Conservation (phyloP, 352 stramenopile genomes). For the Globisporangium mamillatum region DNA sequence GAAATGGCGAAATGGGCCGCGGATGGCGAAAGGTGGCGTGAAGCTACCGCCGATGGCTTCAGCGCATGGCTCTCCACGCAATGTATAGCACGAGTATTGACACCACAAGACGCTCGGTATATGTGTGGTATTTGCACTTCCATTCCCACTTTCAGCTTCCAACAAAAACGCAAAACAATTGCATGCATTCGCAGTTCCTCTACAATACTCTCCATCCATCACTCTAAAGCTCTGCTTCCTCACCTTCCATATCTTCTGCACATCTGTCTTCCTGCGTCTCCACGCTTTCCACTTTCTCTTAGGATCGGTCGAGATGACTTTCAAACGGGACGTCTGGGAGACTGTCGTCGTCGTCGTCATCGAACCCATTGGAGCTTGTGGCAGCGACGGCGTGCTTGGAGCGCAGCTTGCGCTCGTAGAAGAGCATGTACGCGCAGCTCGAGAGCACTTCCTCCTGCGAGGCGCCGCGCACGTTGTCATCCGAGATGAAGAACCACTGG, state of each 20-base stretch:
- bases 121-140: not conserved
- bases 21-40: not conserved
- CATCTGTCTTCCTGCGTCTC: not conserved
- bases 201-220: not conserved
- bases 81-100: too few relatives aligned
- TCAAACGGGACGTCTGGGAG: conserved; percentile 53
- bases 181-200: not conserved
- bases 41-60: not conserved
- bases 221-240: not conserved
- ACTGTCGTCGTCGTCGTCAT: conserved; percentile 47
- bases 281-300: not conserved
- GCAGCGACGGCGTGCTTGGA: conserved; percentile 28
- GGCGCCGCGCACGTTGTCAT: conserved; percentile 68
- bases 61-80: not conserved
- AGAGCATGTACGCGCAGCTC: conserved; percentile 89
- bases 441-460: conserved; percentile 56
- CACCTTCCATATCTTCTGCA: too few relatives aligned
- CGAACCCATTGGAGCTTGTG: conserved; percentile 22
- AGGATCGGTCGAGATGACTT: conserved; percentile 21
- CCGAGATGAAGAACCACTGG: conserved; percentile 87
- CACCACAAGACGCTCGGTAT: not conserved
- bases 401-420: conserved; percentile 80
- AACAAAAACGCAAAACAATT: not conserved
- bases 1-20: not conserved
- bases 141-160: not conserved